Conservation (phyloP, 257 asterid genomes). For the Prunella vulgaris region DNA sequence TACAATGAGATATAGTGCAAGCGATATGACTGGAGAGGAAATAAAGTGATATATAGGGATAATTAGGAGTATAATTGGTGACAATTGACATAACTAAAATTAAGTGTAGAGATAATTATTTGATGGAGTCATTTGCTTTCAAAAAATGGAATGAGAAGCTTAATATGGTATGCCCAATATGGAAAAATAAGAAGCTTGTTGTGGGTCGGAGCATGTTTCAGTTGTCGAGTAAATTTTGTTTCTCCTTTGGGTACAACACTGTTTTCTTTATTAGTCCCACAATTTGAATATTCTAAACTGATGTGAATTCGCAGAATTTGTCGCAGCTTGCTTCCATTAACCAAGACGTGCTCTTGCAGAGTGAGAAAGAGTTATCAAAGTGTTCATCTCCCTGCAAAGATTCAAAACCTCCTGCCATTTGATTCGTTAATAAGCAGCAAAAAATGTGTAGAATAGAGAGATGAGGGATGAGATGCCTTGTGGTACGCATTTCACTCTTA, state of each 20-base stretch:
- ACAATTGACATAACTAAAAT: too few relatives aligned
- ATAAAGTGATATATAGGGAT: too few relatives aligned
- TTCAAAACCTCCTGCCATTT: slow-evolving; percentile 21
- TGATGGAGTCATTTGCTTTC: too few relatives aligned
- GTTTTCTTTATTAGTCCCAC: not conserved
- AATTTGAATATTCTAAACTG: not conserved
- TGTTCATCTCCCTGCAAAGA: slow-evolving; percentile 57
- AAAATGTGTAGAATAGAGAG: not conserved
- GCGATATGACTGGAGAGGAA: too few relatives aligned
- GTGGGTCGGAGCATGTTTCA: too few relatives aligned
- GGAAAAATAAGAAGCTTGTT: too few relatives aligned
- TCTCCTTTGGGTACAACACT: not conserved
- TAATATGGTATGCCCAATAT: too few relatives aligned
- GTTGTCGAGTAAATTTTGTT: slow-evolving; percentile 1
- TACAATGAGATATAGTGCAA: too few relatives aligned
- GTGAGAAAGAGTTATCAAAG: slow-evolving; percentile 59
- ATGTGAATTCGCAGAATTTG: slow-evolving; percentile 52
- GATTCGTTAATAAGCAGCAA: not conserved
- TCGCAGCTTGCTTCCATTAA: slow-evolving; percentile 92
- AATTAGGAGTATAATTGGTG: too few relatives aligned
- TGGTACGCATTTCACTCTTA: not conserved
- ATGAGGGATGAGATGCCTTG: not conserved
- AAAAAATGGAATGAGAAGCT: too few relatives aligned
- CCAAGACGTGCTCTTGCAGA: slow-evolving; percentile 79
- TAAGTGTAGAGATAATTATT: too few relatives aligned